Evolutionary conservation across 805 yeast genomes (phyloP), one percentile per base, ranked within the genome.

Genomic region (Brettanomyces nanus): DNA sequence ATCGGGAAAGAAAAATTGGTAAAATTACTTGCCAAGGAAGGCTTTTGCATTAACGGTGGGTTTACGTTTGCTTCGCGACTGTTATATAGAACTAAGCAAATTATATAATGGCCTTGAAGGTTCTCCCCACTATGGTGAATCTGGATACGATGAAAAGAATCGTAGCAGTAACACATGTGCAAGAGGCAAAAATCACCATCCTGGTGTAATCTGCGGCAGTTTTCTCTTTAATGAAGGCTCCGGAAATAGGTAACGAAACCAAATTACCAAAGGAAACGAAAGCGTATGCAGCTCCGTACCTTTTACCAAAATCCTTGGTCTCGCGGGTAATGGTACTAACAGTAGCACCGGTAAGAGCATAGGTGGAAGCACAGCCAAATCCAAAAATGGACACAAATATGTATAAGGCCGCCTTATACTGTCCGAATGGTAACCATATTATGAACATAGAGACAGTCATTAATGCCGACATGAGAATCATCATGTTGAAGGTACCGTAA

Each of bases 391-490:
- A 71, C 6, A 79, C 60, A 52, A 76, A 80, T 1, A 64, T 66
- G 45, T 73, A 75, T 31, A 79, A 49, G 1, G 67, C 69, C 3
- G 52, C 54, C 22, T 57, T 47, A 33, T 54, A 49, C 11, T 51
- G 41, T 3, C 82, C 84, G 42, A 75, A 72, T 2, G 86, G 86
- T 15, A 78, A 56, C 85, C 86, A 79, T n/a, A 80, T 48, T 0
- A 65, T 60, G 35, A 79, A 62, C 4, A 73, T 66, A 20, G 69
- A 53, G 0, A 78, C 7, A 1, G 68, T 54, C 43, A 73, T 65
- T 55, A 66, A 19, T 66, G 72, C 28, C 59, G 55, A 75, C 75
- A 71, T 39, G 57, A 36, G 58, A 4, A 66, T 61, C 51, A 71
- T 67, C 28, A 74, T 63, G 49, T 78, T 77, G 48, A 73, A 73